Percentiles rank a stretch among this genome's conserved stretches.
These are phyloP conservation scores for Nemophila menziesii DNA, from an alignment of 257 asterid species.

Conservation along the genomic window DNA sequence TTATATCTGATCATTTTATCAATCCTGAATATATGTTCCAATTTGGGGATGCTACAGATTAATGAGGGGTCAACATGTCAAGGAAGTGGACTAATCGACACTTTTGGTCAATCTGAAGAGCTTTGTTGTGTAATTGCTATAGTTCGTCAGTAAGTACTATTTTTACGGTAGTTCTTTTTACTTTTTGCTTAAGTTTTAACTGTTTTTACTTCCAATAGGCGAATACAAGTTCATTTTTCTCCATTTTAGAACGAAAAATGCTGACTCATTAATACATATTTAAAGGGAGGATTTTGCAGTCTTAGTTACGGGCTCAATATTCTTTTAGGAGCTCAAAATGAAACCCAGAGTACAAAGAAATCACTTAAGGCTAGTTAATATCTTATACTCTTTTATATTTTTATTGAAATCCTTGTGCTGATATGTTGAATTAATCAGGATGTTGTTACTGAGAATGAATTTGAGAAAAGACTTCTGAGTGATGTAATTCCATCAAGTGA, in stretches of 20 bases:
- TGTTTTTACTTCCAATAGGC: no score
- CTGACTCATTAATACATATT: no score
- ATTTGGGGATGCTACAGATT: constrained; percentile 93
- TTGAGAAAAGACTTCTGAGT: constrained; percentile 71
- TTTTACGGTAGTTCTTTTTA: no score
- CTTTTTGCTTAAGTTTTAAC: no score
- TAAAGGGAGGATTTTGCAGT: no score
- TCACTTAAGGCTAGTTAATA: constrained; percentile 56
- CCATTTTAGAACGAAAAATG: no score
- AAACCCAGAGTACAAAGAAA: constrained; percentile 57
- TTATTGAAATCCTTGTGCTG: neutral
- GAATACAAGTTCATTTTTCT: no score
- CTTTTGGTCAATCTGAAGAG: constrained; percentile 89
- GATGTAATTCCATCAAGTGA: constrained; percentile 84
- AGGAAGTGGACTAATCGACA: constrained; percentile 89
- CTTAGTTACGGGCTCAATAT: constrained; percentile 59
- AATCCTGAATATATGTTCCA: constrained; percentile 67
- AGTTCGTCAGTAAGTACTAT: constrained; percentile 94
- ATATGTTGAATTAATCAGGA: constrained; percentile 45
- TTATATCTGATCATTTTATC: no score
- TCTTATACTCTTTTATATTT: constrained; percentile 3
- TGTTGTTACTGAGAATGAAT: constrained; percentile 75
- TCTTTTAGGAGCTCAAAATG: constrained; percentile 60
- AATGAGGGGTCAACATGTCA: constrained; percentile 90
- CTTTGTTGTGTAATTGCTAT: constrained; percentile 87